Percentiles rank a stretch among this genome's conserved stretches.
Conservation (phyloP, 768 basidiomycete species). For the Paxillus ammoniavirescens region DNA sequence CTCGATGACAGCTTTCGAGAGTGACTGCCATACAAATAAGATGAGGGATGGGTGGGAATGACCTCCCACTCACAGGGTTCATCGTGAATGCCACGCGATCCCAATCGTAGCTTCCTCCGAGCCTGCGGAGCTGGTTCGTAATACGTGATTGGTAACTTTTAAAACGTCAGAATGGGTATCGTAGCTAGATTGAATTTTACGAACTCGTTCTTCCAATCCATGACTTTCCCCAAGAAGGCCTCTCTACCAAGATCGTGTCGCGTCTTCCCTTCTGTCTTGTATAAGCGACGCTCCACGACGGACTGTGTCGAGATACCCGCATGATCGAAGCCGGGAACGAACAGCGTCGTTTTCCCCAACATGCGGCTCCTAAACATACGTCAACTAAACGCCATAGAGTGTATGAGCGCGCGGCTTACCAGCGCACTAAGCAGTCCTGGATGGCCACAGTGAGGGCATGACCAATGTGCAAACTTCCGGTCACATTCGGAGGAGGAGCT, state of each 20-base stretch:
- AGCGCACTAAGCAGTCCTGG: constrained; percentile 86
- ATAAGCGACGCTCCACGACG: constrained; percentile 91
- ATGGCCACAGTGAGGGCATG: constrained; percentile 91
- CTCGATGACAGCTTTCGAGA: constrained; percentile 87
- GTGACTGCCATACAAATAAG: constrained; percentile 39
- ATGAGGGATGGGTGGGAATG: background rate
- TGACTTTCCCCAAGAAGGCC: constrained; percentile 84
- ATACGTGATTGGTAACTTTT: constrained; percentile 89
- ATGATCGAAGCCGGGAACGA: constrained; percentile 95
- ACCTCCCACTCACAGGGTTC: constrained; percentile 60
- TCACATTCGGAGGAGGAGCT: constrained; percentile 94
- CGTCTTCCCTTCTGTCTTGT: constrained; percentile 77
- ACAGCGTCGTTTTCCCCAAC: constrained; percentile 88
- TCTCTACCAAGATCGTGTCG: constrained; percentile 96
- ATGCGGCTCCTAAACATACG: constrained; percentile 77
- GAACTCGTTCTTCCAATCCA: constrained; percentile 97
- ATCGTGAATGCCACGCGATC: constrained; percentile 93
- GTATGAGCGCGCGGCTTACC: constrained; percentile 47
- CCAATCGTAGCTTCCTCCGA: constrained; percentile 97
- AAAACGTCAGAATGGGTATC: background rate
- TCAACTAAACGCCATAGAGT: background rate
- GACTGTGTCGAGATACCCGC: constrained; percentile 98
- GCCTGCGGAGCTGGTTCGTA: constrained; percentile 80
- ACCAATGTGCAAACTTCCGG: constrained; percentile 92
- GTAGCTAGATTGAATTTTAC: constrained; percentile 28